Conservation (phyloP, 2,329 filamentous ascomycete species). For the Onygenales sp. region DNA sequence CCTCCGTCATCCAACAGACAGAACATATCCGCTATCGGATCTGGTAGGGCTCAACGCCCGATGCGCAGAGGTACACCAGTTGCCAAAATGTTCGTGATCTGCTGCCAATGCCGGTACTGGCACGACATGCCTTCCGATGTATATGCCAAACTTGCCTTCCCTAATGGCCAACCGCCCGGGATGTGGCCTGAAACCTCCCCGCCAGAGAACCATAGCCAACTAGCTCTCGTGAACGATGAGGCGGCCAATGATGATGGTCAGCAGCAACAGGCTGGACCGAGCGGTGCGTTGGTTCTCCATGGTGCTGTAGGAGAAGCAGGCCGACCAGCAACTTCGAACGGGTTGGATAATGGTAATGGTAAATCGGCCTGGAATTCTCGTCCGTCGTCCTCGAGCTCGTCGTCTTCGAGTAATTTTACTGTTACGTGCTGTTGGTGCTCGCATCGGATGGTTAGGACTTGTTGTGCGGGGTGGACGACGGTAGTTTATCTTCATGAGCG, state of each 20-base stretch:
- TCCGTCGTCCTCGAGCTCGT: slow-evolving; percentile 1
- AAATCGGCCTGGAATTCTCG: slow-evolving; percentile 6
- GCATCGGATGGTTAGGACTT: slow-evolving; percentile 59
- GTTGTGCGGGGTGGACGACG: slow-evolving; percentile 60
- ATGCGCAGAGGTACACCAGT: slow-evolving; percentile 7
- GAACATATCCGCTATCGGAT: not conserved
- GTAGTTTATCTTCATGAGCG: slow-evolving; percentile 58
- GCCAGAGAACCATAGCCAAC: slow-evolving; percentile 17
- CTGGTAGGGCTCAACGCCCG: slow-evolving; percentile 1
- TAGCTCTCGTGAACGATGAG: slow-evolving; percentile 19
- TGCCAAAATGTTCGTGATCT: slow-evolving; percentile 33
- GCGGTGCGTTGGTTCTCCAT: not conserved
- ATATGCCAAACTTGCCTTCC: slow-evolving; percentile 26
- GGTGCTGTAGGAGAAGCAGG: not conserved
- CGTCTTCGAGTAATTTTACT: slow-evolving; percentile 42
- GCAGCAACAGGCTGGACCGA: not conserved
- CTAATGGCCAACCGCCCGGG: slow-evolving; percentile 10
- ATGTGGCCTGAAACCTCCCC: not conserved
- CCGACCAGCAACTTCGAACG: not conserved
- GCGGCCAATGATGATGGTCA: not conserved
- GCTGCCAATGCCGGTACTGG: slow-evolving; percentile 35
- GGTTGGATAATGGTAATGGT: not conserved
- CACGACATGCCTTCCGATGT: slow-evolving; percentile 33
- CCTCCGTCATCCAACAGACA: not conserved
- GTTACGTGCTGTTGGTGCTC: slow-evolving; percentile 60